Percentiles rank a stretch among this genome's conserved stretches.
Conservation (phyloP, 768 basidiomycete genomes). For the Trametes gibbosa region DNA sequence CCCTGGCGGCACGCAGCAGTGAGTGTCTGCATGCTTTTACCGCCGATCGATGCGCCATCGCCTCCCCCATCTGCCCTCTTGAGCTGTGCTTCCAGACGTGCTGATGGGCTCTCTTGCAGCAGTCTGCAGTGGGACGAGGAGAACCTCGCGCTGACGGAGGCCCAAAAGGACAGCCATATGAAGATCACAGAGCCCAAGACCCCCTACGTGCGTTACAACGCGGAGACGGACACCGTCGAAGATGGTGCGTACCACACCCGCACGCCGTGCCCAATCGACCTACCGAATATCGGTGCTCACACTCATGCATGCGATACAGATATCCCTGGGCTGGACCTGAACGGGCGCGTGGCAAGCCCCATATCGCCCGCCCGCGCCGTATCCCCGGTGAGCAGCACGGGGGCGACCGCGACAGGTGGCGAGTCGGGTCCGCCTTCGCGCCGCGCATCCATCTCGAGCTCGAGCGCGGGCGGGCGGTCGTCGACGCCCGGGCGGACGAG, state of each 20-base stretch:
- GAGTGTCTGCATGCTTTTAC: slow-evolving; percentile 24
- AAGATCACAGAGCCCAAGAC: slow-evolving; percentile 99
- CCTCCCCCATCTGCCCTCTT: too few species aligned
- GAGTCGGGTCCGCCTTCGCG: slow-evolving; percentile 70
- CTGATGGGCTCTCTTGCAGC: too few species aligned
- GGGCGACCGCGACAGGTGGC: slow-evolving; percentile 52
- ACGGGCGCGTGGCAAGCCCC: slow-evolving; percentile 38
- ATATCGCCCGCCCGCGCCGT: slow-evolving; percentile 36
- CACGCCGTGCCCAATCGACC: too few species aligned
- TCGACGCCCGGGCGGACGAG: slow-evolving; percentile 56
- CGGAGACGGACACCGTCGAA: slow-evolving; percentile 81
- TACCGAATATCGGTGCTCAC: too few species aligned
- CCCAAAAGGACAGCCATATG: slow-evolving; percentile 94
- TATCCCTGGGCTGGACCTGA: slow-evolving; percentile 77
- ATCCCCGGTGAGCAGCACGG: slow-evolving; percentile 42
- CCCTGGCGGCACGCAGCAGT: slow-evolving; percentile 42
- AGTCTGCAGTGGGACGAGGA: slow-evolving; percentile 95
- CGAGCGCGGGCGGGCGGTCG: slow-evolving; percentile 37
- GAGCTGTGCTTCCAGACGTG: too few species aligned
- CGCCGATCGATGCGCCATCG: not conserved
- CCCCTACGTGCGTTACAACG: slow-evolving; percentile 89
- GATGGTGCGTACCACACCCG: slow-evolving; percentile 56
- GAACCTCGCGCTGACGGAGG: slow-evolving; percentile 88
- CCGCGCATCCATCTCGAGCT: slow-evolving; percentile 70
- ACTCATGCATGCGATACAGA: slow-evolving; percentile 47